Percentiles rank a stretch among this genome's conserved stretches.
phyloP scores from a whole-genome alignment of 2,329 filamentous ascomycete species.

The Sclerotinia subarctica region DNA sequence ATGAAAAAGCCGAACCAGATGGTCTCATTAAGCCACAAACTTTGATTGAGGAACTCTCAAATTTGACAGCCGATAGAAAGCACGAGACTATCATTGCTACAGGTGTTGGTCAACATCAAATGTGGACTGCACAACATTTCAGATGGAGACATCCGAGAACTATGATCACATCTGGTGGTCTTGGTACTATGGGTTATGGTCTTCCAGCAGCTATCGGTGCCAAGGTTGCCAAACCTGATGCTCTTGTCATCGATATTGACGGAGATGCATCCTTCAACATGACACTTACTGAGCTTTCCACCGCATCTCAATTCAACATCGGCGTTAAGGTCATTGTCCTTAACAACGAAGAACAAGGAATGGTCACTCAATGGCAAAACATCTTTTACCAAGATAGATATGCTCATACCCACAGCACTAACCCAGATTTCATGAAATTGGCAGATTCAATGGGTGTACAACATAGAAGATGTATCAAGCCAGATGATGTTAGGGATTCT shows the following conservation, averaged over 20 bases:
- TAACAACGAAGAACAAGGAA: slow-evolving; percentile 97
- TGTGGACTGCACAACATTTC: slow-evolving; percentile 98
- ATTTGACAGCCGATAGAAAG: slow-evolving; percentile 77
- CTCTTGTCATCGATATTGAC: slow-evolving; percentile 82
- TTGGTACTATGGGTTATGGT: slow-evolving; percentile 95
- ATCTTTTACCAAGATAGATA: slow-evolving; percentile 95
- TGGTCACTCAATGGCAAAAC: slow-evolving; percentile 98
- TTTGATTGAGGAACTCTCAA: slow-evolving; percentile 84
- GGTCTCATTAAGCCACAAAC: slow-evolving; percentile 93
- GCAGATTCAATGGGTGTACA: slow-evolving; percentile 88
- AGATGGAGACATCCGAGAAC: slow-evolving; percentile 87
- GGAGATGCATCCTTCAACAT: slow-evolving; percentile 99
- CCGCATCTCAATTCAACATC: slow-evolving; percentile 93
- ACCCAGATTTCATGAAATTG: slow-evolving; percentile 94
- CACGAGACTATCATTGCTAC: slow-evolving; percentile 84
- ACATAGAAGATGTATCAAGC: slow-evolving; percentile 66
- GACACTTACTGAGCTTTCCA: slow-evolving; percentile 93
- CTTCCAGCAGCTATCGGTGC: slow-evolving; percentile 92
- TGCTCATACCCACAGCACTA: slow-evolving; percentile 87
- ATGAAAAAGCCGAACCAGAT: slow-evolving; percentile 71
- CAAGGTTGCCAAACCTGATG: slow-evolving; percentile 70
- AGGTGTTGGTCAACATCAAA: slow-evolving; percentile 96
- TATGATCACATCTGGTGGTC: slow-evolving; percentile 94
- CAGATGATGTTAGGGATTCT: slow-evolving; percentile 72
- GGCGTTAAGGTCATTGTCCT: slow-evolving; percentile 91